Evolutionary conservation across 768 basidiomycete genomes (phyloP), one percentile per base, ranked within the genome.

Genomic region (Exsudoporus frostii): DNA sequence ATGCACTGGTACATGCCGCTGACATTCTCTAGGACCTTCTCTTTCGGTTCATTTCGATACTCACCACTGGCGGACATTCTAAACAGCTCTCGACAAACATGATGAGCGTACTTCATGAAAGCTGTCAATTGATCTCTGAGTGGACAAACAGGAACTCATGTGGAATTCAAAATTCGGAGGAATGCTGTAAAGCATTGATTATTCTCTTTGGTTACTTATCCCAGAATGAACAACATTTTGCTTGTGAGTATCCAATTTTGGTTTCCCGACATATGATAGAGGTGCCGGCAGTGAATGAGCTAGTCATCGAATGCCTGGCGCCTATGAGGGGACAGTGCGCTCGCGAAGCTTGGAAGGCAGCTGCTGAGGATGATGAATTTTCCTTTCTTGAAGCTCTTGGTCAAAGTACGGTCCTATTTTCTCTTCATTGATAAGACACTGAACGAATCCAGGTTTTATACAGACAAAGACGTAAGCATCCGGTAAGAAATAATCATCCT

Each of bases 171-270:
- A 53, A 48, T 43, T 70, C 69, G 17, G 51, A 29, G 22, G 68
- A 70, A 41, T 71, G 65, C 48, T 68, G 70, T 44, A 68, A 60
- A 49, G 54, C 51, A n/a, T 50, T 69, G 46, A 56, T 67, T 1
- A 42, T 60, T 45, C 68, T 69, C 27, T 68, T 68, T 30, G 59
- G 60, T 9, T 51, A 54, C 46, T 20, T 59, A 27, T 66, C 60
- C 22, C 59, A 50, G 44, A 48, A 54, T n/a, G 70, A 60, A 27
- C 58, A 60, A 34, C 17, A 54, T 51, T 20, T 50, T 40, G 34
- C 33, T 55, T 34, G 68, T 59, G 41, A 58, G 70, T 59, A 11
- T 19, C 14, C 14, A 1, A 30, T 17, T 19, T 43, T 37, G 11
- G n/a, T 27, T 49, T 57, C 25, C 10, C 8, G 20, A 42, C 38